Evolutionary conservation across 345 rosid species (phyloP), one percentile per base, ranked within the genome.

Genomic region (Anacardium occidentale): DNA sequence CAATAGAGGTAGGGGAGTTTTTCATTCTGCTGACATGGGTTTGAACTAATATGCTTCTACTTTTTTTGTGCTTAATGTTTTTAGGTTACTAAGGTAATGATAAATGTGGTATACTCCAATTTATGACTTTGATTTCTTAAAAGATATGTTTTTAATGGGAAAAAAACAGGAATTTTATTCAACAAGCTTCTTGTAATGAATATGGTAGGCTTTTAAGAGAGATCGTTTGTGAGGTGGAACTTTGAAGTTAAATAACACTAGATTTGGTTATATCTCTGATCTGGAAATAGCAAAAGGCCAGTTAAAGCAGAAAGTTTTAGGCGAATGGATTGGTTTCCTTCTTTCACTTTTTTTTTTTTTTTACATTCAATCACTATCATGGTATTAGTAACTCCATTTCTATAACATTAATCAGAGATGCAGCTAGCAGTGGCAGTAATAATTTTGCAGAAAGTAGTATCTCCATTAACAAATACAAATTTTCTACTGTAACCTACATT

Each of bases 1-100:
- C 57, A 80, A 62, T 65, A 67, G 54, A 80, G 82, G 86, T 83
- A 47, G 48, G 76, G n/a, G 29, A n/a, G 62, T 65, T 4, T 72
- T 70, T 63, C 65, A 22, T 67, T 52, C 22, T 20, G 10, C 60
- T 62, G 61, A 17, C 22, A 11, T 12, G 63, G 37, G 2, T 15
- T 13, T 45, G 13, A 0, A 47, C 15, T 14, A 47, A 14, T 12
- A 14, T 14, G 15, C 12, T 47, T 47, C 13, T 47, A 47, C 13
- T 1, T 47, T 47, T 47, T 11, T 17, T 12, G 5, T 14, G 17
- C 15, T 47, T 47, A 37, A 47, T 12, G 51, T 47, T 47, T 47
- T 47, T 13, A 47, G 42, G 9, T 37, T 5, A 37, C 42, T 37
- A 7, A 5, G 5, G 9, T 37, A 37, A 5, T 7, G 8, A 37